These are phyloP conservation scores for Ascochyta clinopodiicola DNA, from an alignment of 2,329 filamentous ascomycete genomes.

Conservation along the genomic window DNA sequence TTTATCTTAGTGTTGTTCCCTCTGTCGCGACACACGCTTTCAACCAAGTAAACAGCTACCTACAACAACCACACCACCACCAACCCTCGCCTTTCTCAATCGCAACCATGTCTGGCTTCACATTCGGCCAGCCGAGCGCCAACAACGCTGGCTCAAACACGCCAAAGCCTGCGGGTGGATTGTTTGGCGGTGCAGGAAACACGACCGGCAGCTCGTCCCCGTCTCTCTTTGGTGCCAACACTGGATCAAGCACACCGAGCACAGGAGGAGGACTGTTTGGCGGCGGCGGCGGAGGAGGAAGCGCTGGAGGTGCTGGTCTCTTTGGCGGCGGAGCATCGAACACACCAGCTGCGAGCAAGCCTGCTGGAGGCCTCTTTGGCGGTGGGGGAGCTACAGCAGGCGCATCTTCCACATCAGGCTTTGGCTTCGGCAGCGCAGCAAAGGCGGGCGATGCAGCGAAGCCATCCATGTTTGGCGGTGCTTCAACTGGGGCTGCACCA, in stretches of 20 bases:
- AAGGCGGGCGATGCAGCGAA: conserved; percentile 33
- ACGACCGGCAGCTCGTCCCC: conserved; percentile 33
- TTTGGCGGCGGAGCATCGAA: conserved; percentile 38
- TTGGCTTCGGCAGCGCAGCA: conserved; percentile 25
- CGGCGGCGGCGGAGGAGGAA: conserved; percentile 17
- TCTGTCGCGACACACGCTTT: neutral
- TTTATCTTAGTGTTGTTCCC: neutral
- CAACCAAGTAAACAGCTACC: conserved; percentile 26
- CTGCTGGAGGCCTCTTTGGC: conserved; percentile 37
- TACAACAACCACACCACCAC: conserved; percentile 11
- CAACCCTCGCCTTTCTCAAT: conserved; percentile 8
- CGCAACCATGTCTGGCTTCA: conserved; percentile 38
- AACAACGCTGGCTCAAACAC: conserved; percentile 28
- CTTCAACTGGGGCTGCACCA: conserved; percentile 16
- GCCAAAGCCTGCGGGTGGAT: conserved; percentile 33
- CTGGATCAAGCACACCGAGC: conserved; percentile 28
- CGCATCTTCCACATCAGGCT: conserved; percentile 24
- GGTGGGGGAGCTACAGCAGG: conserved; percentile 32
- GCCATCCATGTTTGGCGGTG: conserved; percentile 34
- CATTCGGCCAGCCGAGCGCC: conserved; percentile 41
- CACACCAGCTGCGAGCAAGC: conserved; percentile 39
- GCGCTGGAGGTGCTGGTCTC: conserved; percentile 23
- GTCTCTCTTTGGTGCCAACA: conserved; percentile 35
- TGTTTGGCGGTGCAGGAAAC: conserved; percentile 36
- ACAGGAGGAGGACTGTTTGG: conserved; percentile 24